These are phyloP conservation scores for Catharanthus roseus DNA, from an alignment of 257 asterid species.

Conservation along the genomic window DNA sequence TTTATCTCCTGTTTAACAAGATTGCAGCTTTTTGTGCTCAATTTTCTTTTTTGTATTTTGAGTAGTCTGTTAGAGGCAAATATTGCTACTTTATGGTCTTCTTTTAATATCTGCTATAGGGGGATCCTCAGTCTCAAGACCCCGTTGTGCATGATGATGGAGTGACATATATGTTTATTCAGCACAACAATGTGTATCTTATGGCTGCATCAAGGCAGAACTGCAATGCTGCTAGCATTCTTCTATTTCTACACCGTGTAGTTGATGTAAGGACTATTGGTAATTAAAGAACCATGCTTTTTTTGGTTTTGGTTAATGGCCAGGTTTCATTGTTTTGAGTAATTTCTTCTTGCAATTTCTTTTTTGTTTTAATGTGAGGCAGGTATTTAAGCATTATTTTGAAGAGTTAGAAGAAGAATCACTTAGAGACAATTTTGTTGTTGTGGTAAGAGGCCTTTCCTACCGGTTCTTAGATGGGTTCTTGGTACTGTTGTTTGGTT, in stretches of 20 bases:
- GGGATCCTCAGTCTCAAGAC: constrained; percentile 75
- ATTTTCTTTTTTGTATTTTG: not conserved
- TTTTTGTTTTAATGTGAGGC: constrained; percentile 20
- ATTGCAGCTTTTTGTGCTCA: not conserved
- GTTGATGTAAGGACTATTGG: constrained; percentile 78
- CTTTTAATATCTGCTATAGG: constrained; percentile 43
- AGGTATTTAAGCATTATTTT: constrained; percentile 98
- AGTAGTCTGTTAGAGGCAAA: not conserved
- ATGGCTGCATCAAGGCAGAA: constrained; percentile 98
- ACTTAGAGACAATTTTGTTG: constrained; percentile 95
- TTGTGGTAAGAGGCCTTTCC: constrained; percentile 65
- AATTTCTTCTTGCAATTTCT: not conserved
- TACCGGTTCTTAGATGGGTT: constrained; percentile 1
- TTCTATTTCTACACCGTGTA: constrained; percentile 91
- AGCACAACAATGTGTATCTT: constrained; percentile 93
- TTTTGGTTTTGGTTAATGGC: not conserved
- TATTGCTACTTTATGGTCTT: constrained; percentile 12
- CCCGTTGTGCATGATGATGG: constrained; percentile 91
- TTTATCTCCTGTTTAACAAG: not conserved
- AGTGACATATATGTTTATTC: constrained; percentile 92
- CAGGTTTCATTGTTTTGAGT: constrained; percentile 1
- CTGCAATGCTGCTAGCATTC: constrained; percentile 97
- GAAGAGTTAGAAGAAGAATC: constrained; percentile 99
- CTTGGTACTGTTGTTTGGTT: not conserved
- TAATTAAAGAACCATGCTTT: constrained; percentile 11